Evolutionary conservation across 805 yeast genomes (phyloP), one percentile per base, ranked within the genome.

Genomic region (Yarrowia phangngaensis): DNA sequence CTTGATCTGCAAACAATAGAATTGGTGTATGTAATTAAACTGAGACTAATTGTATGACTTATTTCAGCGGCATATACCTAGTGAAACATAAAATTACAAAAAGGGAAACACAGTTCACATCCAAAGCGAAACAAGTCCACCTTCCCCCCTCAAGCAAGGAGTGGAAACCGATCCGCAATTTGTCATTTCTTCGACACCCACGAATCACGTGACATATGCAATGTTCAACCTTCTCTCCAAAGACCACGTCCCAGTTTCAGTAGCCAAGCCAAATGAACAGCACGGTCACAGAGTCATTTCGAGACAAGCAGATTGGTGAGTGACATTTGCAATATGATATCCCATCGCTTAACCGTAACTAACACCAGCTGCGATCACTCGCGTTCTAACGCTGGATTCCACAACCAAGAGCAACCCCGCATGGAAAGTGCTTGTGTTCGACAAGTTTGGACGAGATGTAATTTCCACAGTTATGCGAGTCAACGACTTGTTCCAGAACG

Each of bases 351-450:
- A 14, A 2, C 5, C n/a, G 20, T 20, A 13, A 33, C 46, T 34
- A 51, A 51, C 52, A 17, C 30, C 35, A 56, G 72, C 67, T 41
- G 68, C 75, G 40, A 71, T 90, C 59, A 85, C 85, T 71, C 83
- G 81, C 54, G 84, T 92, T 92, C 79, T 90, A 52, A 82, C 84
- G 61, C 73, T 88, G 61, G 90, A 90, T 67, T 74, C 50, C 16
- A 32, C 34, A 8, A 13, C 43, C 20, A 34, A 50, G 9, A n/a
- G n/a, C n/a, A 22, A 82, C 55, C 72, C 85, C 49, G 72, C 82
- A 20, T 92, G 98, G 99, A 92, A 92, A 61, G 95, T 85, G 7
- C 72, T 92, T 40, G 77, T 92, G 4, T 72, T 92, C 55, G 99
- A 92, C 63, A 64, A 72, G 29, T 76, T 80, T 52, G 84, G 95